A percentile compares a stretch with the other conserved stretches of the same genome.
Conservation (phyloP, 1,139 yeast species). For the Geotrichum histeridarum region DNA sequence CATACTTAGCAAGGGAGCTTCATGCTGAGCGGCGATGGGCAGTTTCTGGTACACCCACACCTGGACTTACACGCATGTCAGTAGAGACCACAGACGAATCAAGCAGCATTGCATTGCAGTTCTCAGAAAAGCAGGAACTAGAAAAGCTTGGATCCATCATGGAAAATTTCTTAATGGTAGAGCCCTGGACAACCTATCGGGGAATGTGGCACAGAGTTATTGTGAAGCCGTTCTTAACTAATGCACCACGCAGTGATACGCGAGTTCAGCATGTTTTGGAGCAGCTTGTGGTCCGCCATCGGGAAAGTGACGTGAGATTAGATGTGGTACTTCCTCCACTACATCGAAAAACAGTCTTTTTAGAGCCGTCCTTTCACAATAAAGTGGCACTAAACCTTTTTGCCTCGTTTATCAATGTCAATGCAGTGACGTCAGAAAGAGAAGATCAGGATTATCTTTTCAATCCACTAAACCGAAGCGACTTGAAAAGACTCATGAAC, state of each 20-base stretch:
- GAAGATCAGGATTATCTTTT: constrained; percentile 67
- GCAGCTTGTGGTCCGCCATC: constrained; percentile 52
- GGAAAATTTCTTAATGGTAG: constrained; percentile 50
- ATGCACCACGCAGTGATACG: constrained; percentile 40
- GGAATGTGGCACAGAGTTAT: constrained; percentile 48
- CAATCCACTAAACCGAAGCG: constrained; percentile 52
- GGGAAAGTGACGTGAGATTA: constrained; percentile 46
- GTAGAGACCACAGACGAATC: constrained; percentile 27
- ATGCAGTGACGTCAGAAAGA: constrained; percentile 68
- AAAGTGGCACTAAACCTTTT: constrained; percentile 57
- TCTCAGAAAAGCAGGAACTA: constrained; percentile 40
- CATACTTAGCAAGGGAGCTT: constrained; percentile 44
- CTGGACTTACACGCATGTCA: constrained; percentile 54
- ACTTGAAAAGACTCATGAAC: constrained; percentile 52
- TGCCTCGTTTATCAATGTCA: constrained; percentile 61
- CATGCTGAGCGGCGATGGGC: constrained; percentile 64
- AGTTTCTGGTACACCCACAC: constrained; percentile 70
- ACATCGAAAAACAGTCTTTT: constrained; percentile 52
- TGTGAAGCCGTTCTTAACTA: constrained; percentile 45
- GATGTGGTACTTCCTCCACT: constrained; percentile 57
- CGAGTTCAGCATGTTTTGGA: constrained; percentile 44
- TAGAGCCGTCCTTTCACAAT: constrained; percentile 59
- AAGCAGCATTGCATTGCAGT: constrained; percentile 6
- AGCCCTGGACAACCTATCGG: constrained; percentile 51
- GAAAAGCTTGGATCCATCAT: constrained; percentile 47